A percentile compares a stretch with the other conserved stretches of the same genome.
Evolutionary conservation across 495 filamentous ascomycete genomes (phyloP).

Genomic region (Platismatia glauca): DNA sequence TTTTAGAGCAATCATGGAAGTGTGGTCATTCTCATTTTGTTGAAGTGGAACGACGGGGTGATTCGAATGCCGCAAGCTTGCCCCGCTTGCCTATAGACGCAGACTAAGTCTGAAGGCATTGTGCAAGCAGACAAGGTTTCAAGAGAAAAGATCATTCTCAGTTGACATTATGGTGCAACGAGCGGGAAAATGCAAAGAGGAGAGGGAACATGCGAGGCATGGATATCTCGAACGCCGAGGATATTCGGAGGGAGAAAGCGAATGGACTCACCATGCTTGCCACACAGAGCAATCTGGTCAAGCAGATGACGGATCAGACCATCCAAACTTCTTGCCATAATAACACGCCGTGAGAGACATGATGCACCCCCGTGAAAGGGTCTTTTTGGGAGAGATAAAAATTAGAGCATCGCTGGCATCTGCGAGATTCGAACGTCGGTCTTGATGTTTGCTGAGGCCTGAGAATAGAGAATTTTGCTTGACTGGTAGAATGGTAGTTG

Average conservation of each 20-base stretch:
- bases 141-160: neutral
- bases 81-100: too few species aligned
- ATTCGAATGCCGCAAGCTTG: neutral
- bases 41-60: too few species aligned
- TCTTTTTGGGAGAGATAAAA: neutral
- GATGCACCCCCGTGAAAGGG: constrained; percentile 13
- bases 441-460: neutral
- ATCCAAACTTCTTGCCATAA: constrained; percentile 63
- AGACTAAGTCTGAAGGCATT: neutral
- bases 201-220: neutral
- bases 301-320: constrained; percentile 63
- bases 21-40: too few species aligned
- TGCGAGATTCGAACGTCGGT: constrained; percentile 11
- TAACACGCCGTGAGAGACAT: constrained; percentile 4
- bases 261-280: constrained; percentile 55
- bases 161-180: neutral
- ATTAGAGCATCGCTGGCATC: constrained; percentile 15
- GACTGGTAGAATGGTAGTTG: too few species aligned
- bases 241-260: neutral
- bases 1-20: too few species aligned
- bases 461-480: too few species aligned
- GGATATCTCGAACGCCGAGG: neutral
- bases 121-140: neutral
- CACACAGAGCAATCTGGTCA: constrained; percentile 60
- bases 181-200: neutral